These are phyloP conservation scores for Plasmodium ovale DNA, from an alignment of 169 alveolate genomes.

Conservation along the genomic window DNA sequence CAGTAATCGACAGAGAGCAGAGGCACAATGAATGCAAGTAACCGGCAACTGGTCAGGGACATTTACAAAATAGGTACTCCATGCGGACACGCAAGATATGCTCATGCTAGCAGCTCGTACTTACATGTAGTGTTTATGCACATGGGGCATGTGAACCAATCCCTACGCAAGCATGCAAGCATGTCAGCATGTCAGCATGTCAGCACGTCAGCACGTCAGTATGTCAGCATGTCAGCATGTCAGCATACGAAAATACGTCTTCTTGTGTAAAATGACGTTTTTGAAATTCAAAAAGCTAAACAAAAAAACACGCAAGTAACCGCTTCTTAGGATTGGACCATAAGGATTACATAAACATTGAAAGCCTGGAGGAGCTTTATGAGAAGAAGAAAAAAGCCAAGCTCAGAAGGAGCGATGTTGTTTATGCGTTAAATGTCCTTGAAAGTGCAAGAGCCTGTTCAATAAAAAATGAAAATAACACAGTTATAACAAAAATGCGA, in stretches of 20 bases:
- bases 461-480: constrained; percentile 78
- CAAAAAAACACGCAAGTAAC: background rate
- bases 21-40: constrained; percentile 18
- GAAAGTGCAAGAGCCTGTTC: constrained; percentile 81
- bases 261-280: background rate
- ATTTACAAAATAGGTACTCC: constrained; percentile 59
- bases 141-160: no score
- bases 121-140: background rate
- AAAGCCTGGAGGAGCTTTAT: constrained; percentile 60
- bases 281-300: background rate
- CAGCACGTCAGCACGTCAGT: background rate
- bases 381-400: constrained; percentile 66
- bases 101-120: no score
- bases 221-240: background rate
- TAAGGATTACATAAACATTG: constrained; percentile 56
- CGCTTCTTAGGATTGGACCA: constrained; percentile 43
- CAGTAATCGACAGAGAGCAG: background rate
- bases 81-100: no score
- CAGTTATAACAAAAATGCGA: constrained; percentile 81
- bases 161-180: background rate
- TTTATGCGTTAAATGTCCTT: constrained; percentile 78
- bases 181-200: background rate
- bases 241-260: background rate
- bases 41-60: constrained; percentile 58
- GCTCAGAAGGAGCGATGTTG: constrained; percentile 67